Base-by-base conservation (phyloP, 202 grass and related monocot genomes). In the Digitaria exilis region DNA sequence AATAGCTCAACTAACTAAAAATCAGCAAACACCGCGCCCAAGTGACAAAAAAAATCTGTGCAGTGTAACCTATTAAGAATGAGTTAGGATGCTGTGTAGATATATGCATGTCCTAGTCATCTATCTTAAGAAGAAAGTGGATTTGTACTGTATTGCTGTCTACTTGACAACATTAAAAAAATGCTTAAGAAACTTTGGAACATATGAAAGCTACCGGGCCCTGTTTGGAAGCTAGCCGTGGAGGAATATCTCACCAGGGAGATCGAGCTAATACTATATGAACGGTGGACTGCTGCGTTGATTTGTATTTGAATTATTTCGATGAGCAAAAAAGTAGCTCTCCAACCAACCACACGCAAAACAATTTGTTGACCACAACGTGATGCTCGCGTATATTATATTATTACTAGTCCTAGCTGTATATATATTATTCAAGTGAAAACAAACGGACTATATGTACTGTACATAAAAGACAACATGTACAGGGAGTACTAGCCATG, bases 211-310 rank as follows among this genome's bases (percentile, higher is more conserved):
- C 68, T 76, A 61, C 67, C 69, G 30, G 18, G 44, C 14, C 42
- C 25, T 56, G 37, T 83, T 84, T 68, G 73, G 80, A 77, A 6
- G 41, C 21, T 81, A 71, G 42, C 21, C 56, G 17, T 51, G 83
- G 22, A 35, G 77, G 51, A 84, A 92, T 14, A 86, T 61, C 78
- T 61, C 78, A 71, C 59, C 57, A 44, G 58, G 50, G 67, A 73
- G 69, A 19, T 83, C 11, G 25, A 29, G 7, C 4, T 41, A 72
- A 52, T 73, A 64, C 65, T 80, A 84, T 66, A 52, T 66, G 58
- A 42, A 86, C 35, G 42, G 15, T 37, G 65, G 57, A 43, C 26
- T 26, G 22, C 26, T 64, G 55, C 74, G 72, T 79, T 59, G 78
- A 29, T 49, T 76, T 83, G 52, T 70, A 46, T 59, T 81, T 65